A percentile compares a stretch with the other conserved stretches of the same genome.
Evolutionary conservation across 306 rosid species (phyloP).

Genomic region (Fragaria nilgerrensis): DNA sequence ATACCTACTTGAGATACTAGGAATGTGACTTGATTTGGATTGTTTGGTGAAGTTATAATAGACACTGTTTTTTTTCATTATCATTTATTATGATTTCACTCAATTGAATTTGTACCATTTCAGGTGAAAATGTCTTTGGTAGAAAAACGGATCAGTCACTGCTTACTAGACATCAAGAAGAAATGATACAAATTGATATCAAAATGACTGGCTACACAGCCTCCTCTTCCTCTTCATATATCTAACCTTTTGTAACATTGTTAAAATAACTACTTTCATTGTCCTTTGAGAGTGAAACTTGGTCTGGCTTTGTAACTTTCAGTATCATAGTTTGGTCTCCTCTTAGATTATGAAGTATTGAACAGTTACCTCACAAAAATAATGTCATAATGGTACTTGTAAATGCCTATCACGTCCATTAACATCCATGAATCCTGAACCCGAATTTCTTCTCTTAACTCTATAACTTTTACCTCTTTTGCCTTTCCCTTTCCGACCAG

Average conservation of each 20-base stretch:
- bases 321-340: not conserved
- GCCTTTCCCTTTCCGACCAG: slow-evolving; percentile 59
- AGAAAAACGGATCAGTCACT: not conserved
- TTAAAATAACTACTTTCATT: not conserved
- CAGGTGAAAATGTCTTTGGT: not conserved
- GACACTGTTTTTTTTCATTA: not conserved
- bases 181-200: not conserved
- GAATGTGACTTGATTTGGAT: not conserved
- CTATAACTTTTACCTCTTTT: slow-evolving; percentile 52
- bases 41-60: not conserved
- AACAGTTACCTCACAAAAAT: not conserved
- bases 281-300: slow-evolving; percentile 5
- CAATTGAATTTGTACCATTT: not conserved
- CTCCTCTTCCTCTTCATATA: not conserved
- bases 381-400: slow-evolving; percentile 32
- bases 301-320: slow-evolving; percentile 1
- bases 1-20: not conserved
- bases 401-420: slow-evolving; percentile 60
- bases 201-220: not conserved
- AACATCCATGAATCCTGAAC: slow-evolving; percentile 50
- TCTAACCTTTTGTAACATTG: not conserved
- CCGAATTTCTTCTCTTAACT: slow-evolving; percentile 62
- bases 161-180: not conserved
- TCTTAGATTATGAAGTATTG: not conserved
- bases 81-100: not conserved